These are phyloP conservation scores for Nicotiana otophora DNA, from an alignment of 257 asterid genomes.

Conservation along the genomic window DNA sequence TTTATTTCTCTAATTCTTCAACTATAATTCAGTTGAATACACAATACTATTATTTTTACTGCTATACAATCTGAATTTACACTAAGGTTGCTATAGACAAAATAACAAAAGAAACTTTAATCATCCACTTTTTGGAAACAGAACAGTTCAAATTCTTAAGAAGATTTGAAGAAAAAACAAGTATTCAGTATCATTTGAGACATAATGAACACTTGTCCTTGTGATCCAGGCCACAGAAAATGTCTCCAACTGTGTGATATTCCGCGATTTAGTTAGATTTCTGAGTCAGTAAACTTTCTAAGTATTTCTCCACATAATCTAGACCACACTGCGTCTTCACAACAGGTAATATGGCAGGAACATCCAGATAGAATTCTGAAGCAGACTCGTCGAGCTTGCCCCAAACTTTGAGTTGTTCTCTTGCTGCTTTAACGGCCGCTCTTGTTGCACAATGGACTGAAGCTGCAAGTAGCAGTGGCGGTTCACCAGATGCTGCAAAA, in stretches of 20 bases:
- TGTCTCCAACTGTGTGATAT: too few relatives aligned
- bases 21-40: too few relatives aligned
- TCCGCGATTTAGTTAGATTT: not conserved
- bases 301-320: slow-evolving; percentile 40
- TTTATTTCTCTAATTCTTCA: too few relatives aligned
- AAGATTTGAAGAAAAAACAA: too few relatives aligned
- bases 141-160: too few relatives aligned
- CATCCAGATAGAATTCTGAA: slow-evolving; percentile 40
- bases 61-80: too few relatives aligned
- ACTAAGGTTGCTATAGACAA: too few relatives aligned
- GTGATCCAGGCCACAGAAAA: too few relatives aligned
- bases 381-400: slow-evolving; percentile 38
- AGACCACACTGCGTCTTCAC: slow-evolving; percentile 70
- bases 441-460: slow-evolving; percentile 73
- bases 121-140: too few relatives aligned
- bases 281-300: slow-evolving; percentile 25
- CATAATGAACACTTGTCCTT: not conserved
- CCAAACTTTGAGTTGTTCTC: slow-evolving; percentile 56
- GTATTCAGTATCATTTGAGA: not conserved
- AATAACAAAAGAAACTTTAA: too few relatives aligned
- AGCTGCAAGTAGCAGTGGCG: slow-evolving; percentile 68
- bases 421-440: slow-evolving; percentile 67
- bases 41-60: too few relatives aligned
- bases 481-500: slow-evolving; percentile 75
- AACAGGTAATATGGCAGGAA: slow-evolving; percentile 65